These are phyloP conservation scores for Apostasia ramifera DNA, from an alignment of 106 monocot genomes.

Conservation along the genomic window DNA sequence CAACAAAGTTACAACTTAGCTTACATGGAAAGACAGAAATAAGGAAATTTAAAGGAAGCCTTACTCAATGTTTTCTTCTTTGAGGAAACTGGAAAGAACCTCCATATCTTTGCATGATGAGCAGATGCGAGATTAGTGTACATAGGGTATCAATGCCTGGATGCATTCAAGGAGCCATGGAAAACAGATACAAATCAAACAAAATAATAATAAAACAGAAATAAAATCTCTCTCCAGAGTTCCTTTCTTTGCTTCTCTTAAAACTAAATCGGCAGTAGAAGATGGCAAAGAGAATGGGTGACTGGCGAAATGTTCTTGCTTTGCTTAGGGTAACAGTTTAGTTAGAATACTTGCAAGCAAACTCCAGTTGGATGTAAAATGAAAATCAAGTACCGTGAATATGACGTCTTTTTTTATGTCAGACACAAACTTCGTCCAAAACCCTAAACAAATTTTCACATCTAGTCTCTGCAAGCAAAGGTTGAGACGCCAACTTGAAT, in stretches of 20 bases:
- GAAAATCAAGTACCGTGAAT: too few species aligned
- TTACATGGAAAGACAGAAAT: background rate
- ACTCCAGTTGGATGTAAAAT: too few species aligned
- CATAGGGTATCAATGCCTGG: background rate
- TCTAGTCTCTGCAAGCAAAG: too few species aligned
- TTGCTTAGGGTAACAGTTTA: too few species aligned
- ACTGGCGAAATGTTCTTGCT: background rate
- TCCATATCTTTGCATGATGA: background rate
- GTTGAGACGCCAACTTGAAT: too few species aligned
- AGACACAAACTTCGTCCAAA: too few species aligned
- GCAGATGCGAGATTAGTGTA: background rate
- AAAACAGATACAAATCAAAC: background rate
- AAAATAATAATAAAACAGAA: background rate
- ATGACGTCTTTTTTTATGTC: too few species aligned
- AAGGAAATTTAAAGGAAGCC: background rate
- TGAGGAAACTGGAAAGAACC: background rate
- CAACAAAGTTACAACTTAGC: background rate
- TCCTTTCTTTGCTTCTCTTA: background rate
- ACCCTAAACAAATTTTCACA: too few species aligned
- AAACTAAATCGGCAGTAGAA: background rate
- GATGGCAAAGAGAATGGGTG: background rate
- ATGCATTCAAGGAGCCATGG: background rate
- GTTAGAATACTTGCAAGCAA: too few species aligned
- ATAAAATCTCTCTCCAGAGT: background rate
- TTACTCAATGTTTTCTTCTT: background rate